These are phyloP conservation scores for Trametes elegans DNA, from an alignment of 768 basidiomycete genomes.

Conservation along the genomic window DNA sequence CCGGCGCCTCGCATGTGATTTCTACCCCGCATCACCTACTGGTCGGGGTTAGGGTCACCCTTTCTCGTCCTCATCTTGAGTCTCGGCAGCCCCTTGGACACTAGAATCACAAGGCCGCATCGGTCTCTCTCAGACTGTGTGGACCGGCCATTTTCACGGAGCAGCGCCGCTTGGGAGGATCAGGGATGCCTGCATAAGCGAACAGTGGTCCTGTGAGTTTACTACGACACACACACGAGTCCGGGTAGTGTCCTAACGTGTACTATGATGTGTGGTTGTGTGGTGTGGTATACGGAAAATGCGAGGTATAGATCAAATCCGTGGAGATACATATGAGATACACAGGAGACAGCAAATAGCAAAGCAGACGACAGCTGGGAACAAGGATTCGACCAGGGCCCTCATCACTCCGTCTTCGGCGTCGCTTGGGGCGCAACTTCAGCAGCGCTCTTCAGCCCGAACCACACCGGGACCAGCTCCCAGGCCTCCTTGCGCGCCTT, in stretches of 20 bases:
- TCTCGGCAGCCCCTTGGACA: neutral
- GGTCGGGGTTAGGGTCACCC: neutral
- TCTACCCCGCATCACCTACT: constrained; percentile 7
- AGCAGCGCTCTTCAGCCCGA: constrained; percentile 40
- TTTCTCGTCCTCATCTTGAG: neutral
- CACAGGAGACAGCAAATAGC: neutral
- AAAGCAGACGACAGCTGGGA: no score
- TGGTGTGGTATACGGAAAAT: no score
- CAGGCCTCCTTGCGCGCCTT: constrained; percentile 61
- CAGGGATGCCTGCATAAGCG: no score
- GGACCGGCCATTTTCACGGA: no score
- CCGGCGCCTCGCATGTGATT: constrained; percentile 13
- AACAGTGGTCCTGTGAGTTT: no score
- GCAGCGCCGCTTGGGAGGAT: no score
- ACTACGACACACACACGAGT: no score
- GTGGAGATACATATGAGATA: neutral
- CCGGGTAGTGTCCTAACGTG: no score
- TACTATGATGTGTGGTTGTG: no score
- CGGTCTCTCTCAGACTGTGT: no score
- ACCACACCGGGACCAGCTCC: constrained; percentile 61
- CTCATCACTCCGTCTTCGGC: neutral
- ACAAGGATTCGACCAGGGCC: neutral
- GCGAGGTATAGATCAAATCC: no score
- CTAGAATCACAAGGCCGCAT: neutral
- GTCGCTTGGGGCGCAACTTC: neutral